Conservation (phyloP, 768 basidiomycete genomes). For the Tulasnella sp. region DNA sequence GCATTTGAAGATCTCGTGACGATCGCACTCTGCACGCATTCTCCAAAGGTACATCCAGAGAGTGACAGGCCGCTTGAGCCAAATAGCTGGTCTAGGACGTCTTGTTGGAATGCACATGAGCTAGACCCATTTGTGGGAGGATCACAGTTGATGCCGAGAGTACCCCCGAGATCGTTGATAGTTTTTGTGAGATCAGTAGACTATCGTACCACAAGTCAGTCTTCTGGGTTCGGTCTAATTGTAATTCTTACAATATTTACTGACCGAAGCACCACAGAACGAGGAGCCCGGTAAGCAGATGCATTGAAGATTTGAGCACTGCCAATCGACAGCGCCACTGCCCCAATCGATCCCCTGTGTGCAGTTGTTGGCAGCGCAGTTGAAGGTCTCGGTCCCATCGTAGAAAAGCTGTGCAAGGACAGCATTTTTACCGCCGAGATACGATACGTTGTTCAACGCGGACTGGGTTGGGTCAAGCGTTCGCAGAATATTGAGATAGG, state of each 20-base stretch:
- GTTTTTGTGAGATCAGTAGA: conserved; percentile 40
- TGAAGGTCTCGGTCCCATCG: conserved; percentile 79
- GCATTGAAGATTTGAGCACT: conserved; percentile 63
- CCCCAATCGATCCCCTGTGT: conserved; percentile 38
- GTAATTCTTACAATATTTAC: background rate
- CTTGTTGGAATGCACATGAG: conserved; percentile 69
- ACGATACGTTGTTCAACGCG: conserved; percentile 50
- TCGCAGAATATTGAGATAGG: conserved; percentile 70
- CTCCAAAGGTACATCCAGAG: conserved; percentile 69
- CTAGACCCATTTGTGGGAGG: conserved; percentile 33
- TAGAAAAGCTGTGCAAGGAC: conserved; percentile 67
- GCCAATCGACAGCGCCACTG: conserved; percentile 44
- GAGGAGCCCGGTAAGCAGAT: conserved; percentile 54
- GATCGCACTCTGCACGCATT: conserved; percentile 74
- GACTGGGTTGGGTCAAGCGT: conserved; percentile 58
- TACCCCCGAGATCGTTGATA: conserved; percentile 55
- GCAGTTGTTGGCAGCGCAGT: conserved; percentile 64
- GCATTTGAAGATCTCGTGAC: conserved; percentile 44
- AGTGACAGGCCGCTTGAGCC: conserved; percentile 62
- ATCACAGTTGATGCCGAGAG: conserved; percentile 56
- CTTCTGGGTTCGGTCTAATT: background rate
- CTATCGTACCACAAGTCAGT: conserved; percentile 16
- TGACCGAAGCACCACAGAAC: conserved; percentile 54
- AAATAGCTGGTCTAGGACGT: conserved; percentile 53
- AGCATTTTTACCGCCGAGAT: conserved; percentile 43